Evolutionary conservation across 306 rosid species (phyloP).

Genomic region (Gynostemma pentaphyllum): DNA sequence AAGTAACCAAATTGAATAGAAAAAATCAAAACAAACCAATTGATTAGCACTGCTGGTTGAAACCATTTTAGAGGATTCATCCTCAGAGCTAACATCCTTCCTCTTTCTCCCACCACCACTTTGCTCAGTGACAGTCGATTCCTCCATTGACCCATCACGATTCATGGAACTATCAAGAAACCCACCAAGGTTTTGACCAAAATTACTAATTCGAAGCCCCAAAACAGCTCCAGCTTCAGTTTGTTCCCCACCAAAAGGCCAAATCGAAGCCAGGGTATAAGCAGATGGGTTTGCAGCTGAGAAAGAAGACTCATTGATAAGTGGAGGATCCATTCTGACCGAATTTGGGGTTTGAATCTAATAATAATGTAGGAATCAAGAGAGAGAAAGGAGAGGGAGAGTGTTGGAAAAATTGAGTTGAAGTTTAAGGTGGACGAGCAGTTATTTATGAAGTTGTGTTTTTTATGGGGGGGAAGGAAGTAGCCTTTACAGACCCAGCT

Average conservation of each 20-base stretch:
- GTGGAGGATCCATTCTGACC: slow-evolving; percentile 58
- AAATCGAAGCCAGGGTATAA: slow-evolving; percentile 66
- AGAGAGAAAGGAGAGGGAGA: background rate
- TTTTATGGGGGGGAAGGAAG: background rate
- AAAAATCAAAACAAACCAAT: slow-evolving; percentile 38
- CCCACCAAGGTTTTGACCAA: slow-evolving; percentile 20
- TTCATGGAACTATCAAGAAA: slow-evolving; percentile 27
- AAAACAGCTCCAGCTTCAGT: slow-evolving; percentile 9
- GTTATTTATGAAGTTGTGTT: slow-evolving; percentile 3
- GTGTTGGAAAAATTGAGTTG: background rate
- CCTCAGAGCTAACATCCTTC: slow-evolving; percentile 46
- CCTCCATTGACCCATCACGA: slow-evolving; percentile 48
- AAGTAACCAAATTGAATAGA: slow-evolving; percentile 2
- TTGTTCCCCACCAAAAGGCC: slow-evolving; percentile 40
- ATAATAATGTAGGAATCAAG: background rate
- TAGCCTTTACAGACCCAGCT: background rate
- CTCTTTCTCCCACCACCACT: slow-evolving; percentile 50
- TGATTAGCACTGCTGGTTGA: slow-evolving; percentile 37
- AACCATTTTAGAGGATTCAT: slow-evolving; percentile 56
- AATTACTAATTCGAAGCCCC: slow-evolving; percentile 37
- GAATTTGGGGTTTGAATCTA: background rate
- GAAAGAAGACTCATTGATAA: slow-evolving; percentile 64
- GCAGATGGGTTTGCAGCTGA: slow-evolving; percentile 63
- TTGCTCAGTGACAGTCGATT: slow-evolving; percentile 58
- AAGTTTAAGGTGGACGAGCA: background rate